Conservation (phyloP, 495 filamentous ascomycete species). For the Xylaria grammica region DNA sequence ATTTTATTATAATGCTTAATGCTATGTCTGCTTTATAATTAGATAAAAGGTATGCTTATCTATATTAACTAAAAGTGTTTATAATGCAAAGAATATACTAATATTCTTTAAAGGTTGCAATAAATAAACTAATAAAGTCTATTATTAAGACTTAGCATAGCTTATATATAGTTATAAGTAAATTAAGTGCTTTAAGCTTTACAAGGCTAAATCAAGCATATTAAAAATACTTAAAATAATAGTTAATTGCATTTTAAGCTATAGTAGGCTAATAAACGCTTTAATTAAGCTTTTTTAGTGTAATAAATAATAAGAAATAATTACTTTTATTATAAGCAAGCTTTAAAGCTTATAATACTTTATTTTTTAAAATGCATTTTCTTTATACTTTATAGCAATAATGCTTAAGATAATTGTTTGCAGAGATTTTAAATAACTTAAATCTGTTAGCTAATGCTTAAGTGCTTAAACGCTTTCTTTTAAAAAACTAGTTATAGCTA, state of each 20-base stretch:
- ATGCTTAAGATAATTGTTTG: too few species aligned
- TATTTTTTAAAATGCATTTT: too few species aligned
- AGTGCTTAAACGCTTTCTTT: too few species aligned
- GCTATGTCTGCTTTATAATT: neutral
- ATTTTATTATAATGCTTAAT: slow-evolving; percentile 1
- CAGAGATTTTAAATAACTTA: too few species aligned
- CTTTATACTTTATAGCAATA: too few species aligned
- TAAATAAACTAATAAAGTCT: slow-evolving; percentile 1
- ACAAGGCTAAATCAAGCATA: neutral
- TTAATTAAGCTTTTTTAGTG: slow-evolving; percentile 2
- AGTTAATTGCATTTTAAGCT: slow-evolving; percentile 9
- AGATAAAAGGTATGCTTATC: neutral
- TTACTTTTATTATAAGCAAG: too few species aligned
- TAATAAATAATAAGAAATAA: neutral
- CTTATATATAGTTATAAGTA: slow-evolving; percentile 2
- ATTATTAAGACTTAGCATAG: neutral
- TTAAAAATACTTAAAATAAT: slow-evolving; percentile 1
- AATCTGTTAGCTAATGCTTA: too few species aligned
- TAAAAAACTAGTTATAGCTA: too few species aligned
- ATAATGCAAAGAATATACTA: neutral
- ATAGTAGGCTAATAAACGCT: neutral
- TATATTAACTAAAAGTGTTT: slow-evolving; percentile 12
- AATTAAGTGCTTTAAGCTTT: neutral
- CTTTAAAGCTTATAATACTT: too few species aligned
- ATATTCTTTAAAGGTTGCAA: neutral